Conservation (phyloP, 2,329 filamentous ascomycete species). For the Colletotrichum paranaense region DNA sequence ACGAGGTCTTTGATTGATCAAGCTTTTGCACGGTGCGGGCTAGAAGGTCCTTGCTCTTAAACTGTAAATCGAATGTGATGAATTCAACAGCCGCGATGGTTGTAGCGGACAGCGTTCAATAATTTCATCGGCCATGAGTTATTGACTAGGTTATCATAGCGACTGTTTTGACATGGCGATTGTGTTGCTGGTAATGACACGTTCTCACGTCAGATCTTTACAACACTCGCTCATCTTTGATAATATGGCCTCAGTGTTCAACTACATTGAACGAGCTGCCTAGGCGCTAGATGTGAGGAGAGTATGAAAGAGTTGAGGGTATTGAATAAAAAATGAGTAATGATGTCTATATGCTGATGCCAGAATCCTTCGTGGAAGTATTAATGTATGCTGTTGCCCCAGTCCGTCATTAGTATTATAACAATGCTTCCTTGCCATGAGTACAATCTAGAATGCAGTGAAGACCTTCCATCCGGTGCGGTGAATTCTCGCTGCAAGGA, state of each 20-base stretch:
- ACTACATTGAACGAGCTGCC: no score
- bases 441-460: constrained; percentile 39
- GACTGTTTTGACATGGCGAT: background rate
- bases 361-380: background rate
- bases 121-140: no score
- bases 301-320: background rate
- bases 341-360: constrained; percentile 4
- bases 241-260: no score
- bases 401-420: background rate
- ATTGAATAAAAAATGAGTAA: background rate
- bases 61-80: background rate
- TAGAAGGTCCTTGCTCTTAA: background rate
- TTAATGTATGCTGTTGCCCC: no score
- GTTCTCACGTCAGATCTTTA: no score
- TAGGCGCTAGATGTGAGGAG: background rate
- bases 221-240: no score
- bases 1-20: background rate
- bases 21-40: no score
- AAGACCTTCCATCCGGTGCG: constrained; percentile 41
- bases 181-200: no score
- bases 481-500: constrained; percentile 40
- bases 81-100: background rate
- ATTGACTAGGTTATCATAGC: background rate
- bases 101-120: background rate
- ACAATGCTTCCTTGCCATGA: background rate